phyloP scores from a whole-genome alignment of 139 green algal genomes.

The Closterium sp. region DNA sequence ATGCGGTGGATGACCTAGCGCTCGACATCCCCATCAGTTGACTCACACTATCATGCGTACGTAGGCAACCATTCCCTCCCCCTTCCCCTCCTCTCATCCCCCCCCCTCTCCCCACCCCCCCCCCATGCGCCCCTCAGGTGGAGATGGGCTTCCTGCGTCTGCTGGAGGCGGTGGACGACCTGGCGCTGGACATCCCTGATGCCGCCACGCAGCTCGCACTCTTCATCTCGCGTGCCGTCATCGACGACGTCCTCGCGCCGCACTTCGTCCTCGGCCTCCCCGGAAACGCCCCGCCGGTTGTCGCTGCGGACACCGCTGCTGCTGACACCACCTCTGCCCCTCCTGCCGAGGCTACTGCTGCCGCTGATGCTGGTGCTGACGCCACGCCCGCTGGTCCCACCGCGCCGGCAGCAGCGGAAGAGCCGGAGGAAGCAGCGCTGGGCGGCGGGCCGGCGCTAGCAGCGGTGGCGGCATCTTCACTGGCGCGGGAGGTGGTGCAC shows the following conservation, averaged over 20 bases:
- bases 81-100: too few relatives aligned
- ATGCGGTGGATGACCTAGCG: constrained; percentile 71
- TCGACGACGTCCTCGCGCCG: constrained; percentile 91
- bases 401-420: neutral
- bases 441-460: neutral
- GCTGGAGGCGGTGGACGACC: constrained; percentile 68
- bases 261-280: constrained; percentile 65
- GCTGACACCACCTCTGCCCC: neutral
- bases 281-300: neutral
- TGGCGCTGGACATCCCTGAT: constrained; percentile 82
- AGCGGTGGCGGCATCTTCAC: neutral
- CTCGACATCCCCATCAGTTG: constrained; percentile 87
- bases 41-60: too few relatives aligned
- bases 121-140: neutral
- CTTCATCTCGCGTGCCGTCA: constrained; percentile 80
- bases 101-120: neutral
- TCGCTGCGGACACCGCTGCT: neutral
- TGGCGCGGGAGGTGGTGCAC: constrained; percentile 18
- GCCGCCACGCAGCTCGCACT: constrained; percentile 72
- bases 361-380: neutral
- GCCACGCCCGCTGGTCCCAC: neutral
- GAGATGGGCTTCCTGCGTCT: constrained; percentile 49
- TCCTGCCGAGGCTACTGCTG: neutral
- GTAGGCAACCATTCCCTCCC: constrained; percentile 40
- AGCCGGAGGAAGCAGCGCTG: neutral